Conservation (phyloP, 495 filamentous ascomycete genomes). For the Corynascus novoguineensis region DNA sequence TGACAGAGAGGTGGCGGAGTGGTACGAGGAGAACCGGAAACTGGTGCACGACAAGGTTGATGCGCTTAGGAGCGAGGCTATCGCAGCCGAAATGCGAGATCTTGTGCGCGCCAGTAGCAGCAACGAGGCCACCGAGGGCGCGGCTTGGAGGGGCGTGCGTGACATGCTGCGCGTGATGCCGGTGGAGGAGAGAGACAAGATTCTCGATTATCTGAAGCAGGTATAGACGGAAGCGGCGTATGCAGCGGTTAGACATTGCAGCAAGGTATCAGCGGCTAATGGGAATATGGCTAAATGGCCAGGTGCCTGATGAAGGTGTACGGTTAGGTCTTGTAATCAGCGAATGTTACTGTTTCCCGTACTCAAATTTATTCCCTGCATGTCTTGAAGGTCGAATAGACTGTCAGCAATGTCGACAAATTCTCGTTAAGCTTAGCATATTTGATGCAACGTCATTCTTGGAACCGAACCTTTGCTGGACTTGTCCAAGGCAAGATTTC, state of each 20-base stretch:
- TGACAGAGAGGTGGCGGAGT: constrained; percentile 79
- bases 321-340: neutral
- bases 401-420: too few relatives aligned
- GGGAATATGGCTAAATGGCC: neutral
- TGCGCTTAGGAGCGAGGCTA: constrained; percentile 64
- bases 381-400: too few relatives aligned
- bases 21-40: constrained; percentile 97
- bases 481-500: too few relatives aligned
- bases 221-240: constrained; percentile 12
- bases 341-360: neutral
- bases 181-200: constrained; percentile 78
- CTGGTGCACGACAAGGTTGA: constrained; percentile 73
- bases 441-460: too few relatives aligned
- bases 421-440: too few relatives aligned
- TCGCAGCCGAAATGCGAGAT: constrained; percentile 71
- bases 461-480: too few relatives aligned
- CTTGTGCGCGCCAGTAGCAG: constrained; percentile 53
- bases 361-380: too few relatives aligned
- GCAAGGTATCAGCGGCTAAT: neutral
- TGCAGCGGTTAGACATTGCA: neutral
- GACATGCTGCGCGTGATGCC: constrained; percentile 80
- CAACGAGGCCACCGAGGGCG: constrained; percentile 54
- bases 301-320: neutral
- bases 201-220: constrained; percentile 63
- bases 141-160: constrained; percentile 81